These are phyloP conservation scores for Cylindrotheca closterium DNA, from an alignment of 108 stramenopile species.

Conservation along the genomic window DNA sequence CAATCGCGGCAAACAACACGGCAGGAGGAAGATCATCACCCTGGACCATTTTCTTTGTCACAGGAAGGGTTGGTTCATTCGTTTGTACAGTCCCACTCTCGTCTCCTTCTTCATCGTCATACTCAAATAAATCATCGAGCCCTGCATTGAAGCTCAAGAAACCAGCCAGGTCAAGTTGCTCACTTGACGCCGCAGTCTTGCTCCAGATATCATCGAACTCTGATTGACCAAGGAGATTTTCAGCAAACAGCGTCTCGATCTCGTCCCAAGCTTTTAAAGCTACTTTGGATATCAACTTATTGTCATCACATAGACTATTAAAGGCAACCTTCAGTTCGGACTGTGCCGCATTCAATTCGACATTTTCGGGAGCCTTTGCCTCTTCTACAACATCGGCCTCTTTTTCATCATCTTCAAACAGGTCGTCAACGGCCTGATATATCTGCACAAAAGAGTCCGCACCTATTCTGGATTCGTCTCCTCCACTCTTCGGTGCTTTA, in stretches of 20 bases:
- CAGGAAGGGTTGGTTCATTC: not conserved
- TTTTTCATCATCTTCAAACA: slow-evolving; percentile 78
- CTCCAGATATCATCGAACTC: slow-evolving; percentile 74
- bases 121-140: slow-evolving; percentile 76
- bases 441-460: slow-evolving; percentile 72
- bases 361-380: slow-evolving; percentile 6
- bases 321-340: slow-evolving; percentile 45
- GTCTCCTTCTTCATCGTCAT: slow-evolving; percentile 59
- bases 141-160: slow-evolving; percentile 72
- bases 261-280: slow-evolving; percentile 67
- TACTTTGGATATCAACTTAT: slow-evolving; percentile 37
- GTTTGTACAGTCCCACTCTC: slow-evolving; percentile 13
- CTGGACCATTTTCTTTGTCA: slow-evolving; percentile 21
- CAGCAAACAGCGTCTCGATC: slow-evolving; percentile 60
- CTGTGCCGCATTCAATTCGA: slow-evolving; percentile 28
- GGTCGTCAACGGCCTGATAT: slow-evolving; percentile 75
- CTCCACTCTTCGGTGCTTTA: slow-evolving; percentile 46
- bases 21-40: slow-evolving; percentile 60
- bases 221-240: slow-evolving; percentile 69
- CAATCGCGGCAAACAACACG: slow-evolving; percentile 66
- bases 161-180: slow-evolving; percentile 43
- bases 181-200: slow-evolving; percentile 23
- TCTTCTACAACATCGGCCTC: slow-evolving; percentile 15
- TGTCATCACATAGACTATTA: slow-evolving; percentile 31
- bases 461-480: slow-evolving; percentile 45